These are phyloP conservation scores for Wickerhamomyces canadensis DNA, from an alignment of 805 yeast genomes.

Conservation along the genomic window DNA sequence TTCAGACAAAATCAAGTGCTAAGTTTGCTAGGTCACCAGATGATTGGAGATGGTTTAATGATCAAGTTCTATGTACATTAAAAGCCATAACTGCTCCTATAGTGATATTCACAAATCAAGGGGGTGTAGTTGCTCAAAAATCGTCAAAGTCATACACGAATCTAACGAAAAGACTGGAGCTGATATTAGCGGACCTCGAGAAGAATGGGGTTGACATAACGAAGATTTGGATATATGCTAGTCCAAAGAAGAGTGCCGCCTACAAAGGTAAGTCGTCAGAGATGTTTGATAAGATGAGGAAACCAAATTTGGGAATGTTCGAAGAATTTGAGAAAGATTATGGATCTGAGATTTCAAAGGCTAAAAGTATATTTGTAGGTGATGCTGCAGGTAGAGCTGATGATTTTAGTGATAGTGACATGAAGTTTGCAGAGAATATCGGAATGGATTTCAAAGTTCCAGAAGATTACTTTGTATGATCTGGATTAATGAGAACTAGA, in stretches of 20 bases:
- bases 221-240: constrained; percentile 49
- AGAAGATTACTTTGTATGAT: constrained; percentile 50
- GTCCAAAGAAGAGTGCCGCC: constrained; percentile 49
- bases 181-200: constrained; percentile 28
- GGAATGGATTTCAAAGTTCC: constrained; percentile 61
- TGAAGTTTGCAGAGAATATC: constrained; percentile 54
- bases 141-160: constrained; percentile 30
- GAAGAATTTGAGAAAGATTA: constrained; percentile 40
- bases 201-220: constrained; percentile 19
- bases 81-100: constrained; percentile 24
- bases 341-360: constrained; percentile 26
- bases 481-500: no score
- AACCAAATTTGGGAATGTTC: constrained; percentile 83
- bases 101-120: constrained; percentile 85
- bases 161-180: constrained; percentile 37
- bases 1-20: constrained; percentile 56
- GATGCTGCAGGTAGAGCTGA: constrained; percentile 87
- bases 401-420: constrained; percentile 82
- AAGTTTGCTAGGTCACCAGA: constrained; percentile 49
- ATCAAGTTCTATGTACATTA: constrained; percentile 16
- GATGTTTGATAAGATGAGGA: constrained; percentile 41
- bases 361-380: constrained; percentile 68
- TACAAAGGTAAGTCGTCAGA: constrained; percentile 9
- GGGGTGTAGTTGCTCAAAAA: constrained; percentile 46
- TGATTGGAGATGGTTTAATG: constrained; percentile 74